Conservation (phyloP, 306 rosid species). For the barrel medic (Medicago truncatula) region MtrunA17r5.0-ANR NC_053046.1:36293001-36293500, state of each 20-base stretch:
- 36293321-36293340: background rate
- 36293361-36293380: constrained; percentile 21
- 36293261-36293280: background rate
- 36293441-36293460: constrained; percentile 19
- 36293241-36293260: background rate
- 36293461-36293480: constrained; percentile 8
- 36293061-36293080: constrained; percentile 93
- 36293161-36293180: constrained; percentile 10
- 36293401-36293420: constrained; percentile 21
- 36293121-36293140: constrained; percentile 96
- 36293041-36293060: constrained; percentile 93
- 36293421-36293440: constrained; percentile 14
- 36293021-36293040: constrained; percentile 87
- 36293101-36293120: constrained; percentile 89
- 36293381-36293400: constrained; percentile 30
- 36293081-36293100: constrained; percentile 73
- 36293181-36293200: constrained; percentile 24
- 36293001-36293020: constrained; percentile 91
- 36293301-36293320: constrained; percentile 1
- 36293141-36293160: constrained; percentile 66
- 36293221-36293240: background rate
- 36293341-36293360: background rate
- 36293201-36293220: constrained; percentile 25
- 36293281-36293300: background rate
- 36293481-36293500: constrained; percentile 76